A percentile compares a stretch with the other conserved stretches of the same genome.
Evolutionary conservation across 2,329 filamentous ascomycete genomes (phyloP).

Genomic region (Talaromyces sp.): DNA sequence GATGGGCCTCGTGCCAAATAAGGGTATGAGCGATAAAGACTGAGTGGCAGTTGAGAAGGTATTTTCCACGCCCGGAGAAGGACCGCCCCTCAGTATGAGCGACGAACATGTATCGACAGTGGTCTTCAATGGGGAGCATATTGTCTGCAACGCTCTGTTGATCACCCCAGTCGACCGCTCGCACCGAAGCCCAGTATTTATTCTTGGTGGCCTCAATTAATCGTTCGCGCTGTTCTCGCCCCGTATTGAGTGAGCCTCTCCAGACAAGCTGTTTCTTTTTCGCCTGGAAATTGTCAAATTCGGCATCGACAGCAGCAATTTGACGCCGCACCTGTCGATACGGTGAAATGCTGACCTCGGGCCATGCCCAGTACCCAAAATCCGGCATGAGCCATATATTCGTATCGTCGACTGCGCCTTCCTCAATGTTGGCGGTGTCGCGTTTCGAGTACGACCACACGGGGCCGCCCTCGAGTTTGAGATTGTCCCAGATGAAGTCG

Average conservation of each 20-base stretch:
- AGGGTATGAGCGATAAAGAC: conserved; percentile 48
- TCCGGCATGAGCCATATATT: conserved; percentile 50
- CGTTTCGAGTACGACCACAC: conserved; percentile 34
- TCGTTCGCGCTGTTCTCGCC: conserved; percentile 33
- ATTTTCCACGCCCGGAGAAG: conserved; percentile 52
- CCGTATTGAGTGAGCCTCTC: conserved; percentile 42
- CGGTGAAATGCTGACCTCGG: conserved; percentile 42
- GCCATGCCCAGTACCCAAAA: conserved; percentile 53
- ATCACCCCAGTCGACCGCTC: conserved; percentile 38
- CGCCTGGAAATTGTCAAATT: conserved; percentile 23
- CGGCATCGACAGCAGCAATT: conserved; percentile 35
- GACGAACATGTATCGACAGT: conserved; percentile 53
- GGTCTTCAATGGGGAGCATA: conserved; percentile 48
- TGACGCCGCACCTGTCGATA: conserved; percentile 40
- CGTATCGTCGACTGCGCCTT: conserved; percentile 25
- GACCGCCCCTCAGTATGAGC: conserved; percentile 52
- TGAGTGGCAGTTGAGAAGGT: conserved; percentile 49
- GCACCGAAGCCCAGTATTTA: conserved; percentile 46
- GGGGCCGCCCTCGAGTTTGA: conserved; percentile 15
- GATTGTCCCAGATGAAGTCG: conserved; percentile 32
- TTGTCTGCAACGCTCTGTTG: conserved; percentile 36
- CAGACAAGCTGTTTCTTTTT: conserved; percentile 48
- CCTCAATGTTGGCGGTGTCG: conserved; percentile 25
- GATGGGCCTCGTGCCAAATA: conserved; percentile 47
- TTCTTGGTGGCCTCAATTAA: conserved; percentile 35